Evolutionary conservation across 306 rosid species (phyloP), one percentile per base, ranked within the genome.

Genomic region (Ormosia semicastrata): DNA sequence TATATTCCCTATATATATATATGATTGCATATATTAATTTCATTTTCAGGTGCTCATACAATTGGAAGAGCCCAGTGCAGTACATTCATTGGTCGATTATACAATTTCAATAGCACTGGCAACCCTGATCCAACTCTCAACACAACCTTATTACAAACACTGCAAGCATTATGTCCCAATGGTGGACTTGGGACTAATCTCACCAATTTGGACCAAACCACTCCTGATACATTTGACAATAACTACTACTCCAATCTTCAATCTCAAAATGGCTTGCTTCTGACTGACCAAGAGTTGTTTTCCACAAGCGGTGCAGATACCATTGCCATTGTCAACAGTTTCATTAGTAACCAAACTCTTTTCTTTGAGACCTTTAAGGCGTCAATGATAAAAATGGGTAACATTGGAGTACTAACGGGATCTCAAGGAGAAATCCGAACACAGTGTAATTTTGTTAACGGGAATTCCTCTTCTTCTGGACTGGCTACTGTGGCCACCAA

Each of bases 311-410:
- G 81, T 49, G 86, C 88, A 1, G 86, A 75, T 37, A 87, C 90
- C 7, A 34, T 70, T 15, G 5, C 43, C 63, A 84, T 85, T 13
- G 90, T 87, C 60, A 85, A 79, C 3, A 81, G 43, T 32, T 87
- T 82, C 68, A 65, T 24, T 2, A 36, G 7, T 12, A 63, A 82
- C 34, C 86, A 85, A 29, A 43, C 66, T 8, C 78, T 79, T 2
- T 85, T 87, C 83, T 85, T 64, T 33, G 54, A 52, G 2, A 73
- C 53, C 3, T 87, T 87, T 3, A 54, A 62, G 32, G 82, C 73
- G 0, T 82, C 90, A 0, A 87, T 87, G 90, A 87, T 87, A 9
- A 87, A 84, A 12, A 87, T 87, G 89, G 80, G 88, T 0, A 85
- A 78, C 9, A 75, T 87, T 39, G 66, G 84, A 36, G 88, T 84